A percentile compares a stretch with the other conserved stretches of the same genome.
phyloP scores from a whole-genome alignment of 2,329 filamentous ascomycete genomes.

The Stagonosporopsis rhizophila region DNA sequence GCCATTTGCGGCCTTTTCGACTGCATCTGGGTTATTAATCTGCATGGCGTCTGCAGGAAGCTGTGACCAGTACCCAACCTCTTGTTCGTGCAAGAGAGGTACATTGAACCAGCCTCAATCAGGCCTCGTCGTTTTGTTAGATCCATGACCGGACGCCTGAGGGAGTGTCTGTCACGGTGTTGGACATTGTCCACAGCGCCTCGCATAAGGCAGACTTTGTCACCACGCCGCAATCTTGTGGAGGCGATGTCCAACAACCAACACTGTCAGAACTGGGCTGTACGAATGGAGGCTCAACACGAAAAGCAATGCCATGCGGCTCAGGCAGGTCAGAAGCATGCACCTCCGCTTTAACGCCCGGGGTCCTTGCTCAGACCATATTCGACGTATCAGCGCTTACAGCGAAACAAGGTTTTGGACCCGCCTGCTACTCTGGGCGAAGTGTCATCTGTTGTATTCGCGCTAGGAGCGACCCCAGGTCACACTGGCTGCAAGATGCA shows the following conservation, averaged over 20 bases:
- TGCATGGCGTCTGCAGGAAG: conserved; percentile 33
- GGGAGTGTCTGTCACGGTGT: background rate
- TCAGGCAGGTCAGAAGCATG: conserved; percentile 29
- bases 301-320: conserved; percentile 39
- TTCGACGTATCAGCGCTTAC: conserved; percentile 41
- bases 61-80: conserved; percentile 26
- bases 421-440: conserved; percentile 31
- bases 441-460: conserved; percentile 35
- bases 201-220: conserved; percentile 25
- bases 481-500: conserved; percentile 13
- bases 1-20: conserved; percentile 39
- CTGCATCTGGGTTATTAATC: conserved; percentile 33
- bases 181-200: background rate
- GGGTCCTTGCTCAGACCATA: conserved; percentile 29
- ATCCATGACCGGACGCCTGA: conserved; percentile 1
- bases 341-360: conserved; percentile 28
- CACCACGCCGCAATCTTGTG: conserved; percentile 20
- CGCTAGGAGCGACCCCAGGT: conserved; percentile 38
- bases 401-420: conserved; percentile 35
- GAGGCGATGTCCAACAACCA: conserved; percentile 29
- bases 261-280: conserved; percentile 20
- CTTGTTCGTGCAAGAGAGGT: conserved; percentile 19
- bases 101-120: conserved; percentile 22
- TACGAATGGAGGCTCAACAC: conserved; percentile 44
- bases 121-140: conserved; percentile 16